Evolutionary conservation across 2,329 filamentous ascomycete genomes (phyloP).

Genomic region (Colletotrichum cuscutae): DNA sequence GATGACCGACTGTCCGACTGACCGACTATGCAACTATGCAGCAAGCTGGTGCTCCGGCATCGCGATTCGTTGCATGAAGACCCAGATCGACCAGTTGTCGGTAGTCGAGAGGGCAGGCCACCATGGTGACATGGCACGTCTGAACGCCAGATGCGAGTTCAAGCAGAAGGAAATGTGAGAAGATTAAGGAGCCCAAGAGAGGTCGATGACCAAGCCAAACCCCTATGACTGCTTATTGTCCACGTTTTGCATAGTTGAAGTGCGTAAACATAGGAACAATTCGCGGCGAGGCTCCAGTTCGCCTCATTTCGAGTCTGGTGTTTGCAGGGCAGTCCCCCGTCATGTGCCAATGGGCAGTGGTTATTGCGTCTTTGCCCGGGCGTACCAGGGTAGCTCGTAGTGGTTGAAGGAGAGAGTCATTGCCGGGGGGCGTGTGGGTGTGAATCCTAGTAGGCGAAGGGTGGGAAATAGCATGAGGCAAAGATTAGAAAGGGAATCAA

Average conservation of each 20-base stretch:
- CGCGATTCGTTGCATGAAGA: conserved; percentile 26
- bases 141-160: conserved; percentile 13
- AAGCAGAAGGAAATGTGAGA: background rate
- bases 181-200: conserved; percentile 8
- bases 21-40: conserved; percentile 27
- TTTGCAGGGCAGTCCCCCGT: conserved; percentile 33
- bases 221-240: background rate
- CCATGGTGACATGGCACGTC: conserved; percentile 24
- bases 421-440: conserved; percentile 19
- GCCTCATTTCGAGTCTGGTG: conserved; percentile 32
- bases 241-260: conserved; percentile 18
- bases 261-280: conserved; percentile 15
- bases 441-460: conserved; percentile 3
- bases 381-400: conserved; percentile 7
- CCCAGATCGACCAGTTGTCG: conserved; percentile 1
- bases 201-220: conserved; percentile 16
- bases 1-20: conserved; percentile 22
- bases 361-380: conserved; percentile 27
- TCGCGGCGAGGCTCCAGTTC: conserved; percentile 30
- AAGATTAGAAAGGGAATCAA: conserved; percentile 10
- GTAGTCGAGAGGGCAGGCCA: conserved; percentile 18
- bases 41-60: conserved; percentile 6
- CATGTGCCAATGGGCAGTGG: conserved; percentile 29
- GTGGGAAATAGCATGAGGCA: conserved; percentile 10
- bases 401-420: background rate